These are phyloP conservation scores for Xerocomellus amylosporus DNA, from an alignment of 768 basidiomycete species.

Conservation along the genomic window DNA sequence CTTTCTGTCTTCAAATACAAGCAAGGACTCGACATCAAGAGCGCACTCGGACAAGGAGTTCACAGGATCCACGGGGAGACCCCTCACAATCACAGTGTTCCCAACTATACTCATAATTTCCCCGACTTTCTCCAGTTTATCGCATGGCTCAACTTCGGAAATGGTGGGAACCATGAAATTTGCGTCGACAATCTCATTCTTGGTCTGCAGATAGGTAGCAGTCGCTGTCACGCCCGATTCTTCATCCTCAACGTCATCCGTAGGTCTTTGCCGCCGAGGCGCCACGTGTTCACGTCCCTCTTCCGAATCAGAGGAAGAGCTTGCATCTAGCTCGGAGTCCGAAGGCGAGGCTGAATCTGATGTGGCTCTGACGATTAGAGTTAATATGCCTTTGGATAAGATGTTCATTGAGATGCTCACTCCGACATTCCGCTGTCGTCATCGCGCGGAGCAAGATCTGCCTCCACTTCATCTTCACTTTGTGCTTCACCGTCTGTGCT, in stretches of 20 bases:
- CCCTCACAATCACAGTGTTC: slow-evolving; percentile 71
- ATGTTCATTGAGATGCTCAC: slow-evolving; percentile 18
- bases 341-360: slow-evolving; percentile 40
- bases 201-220: slow-evolving; percentile 55
- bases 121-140: slow-evolving; percentile 71
- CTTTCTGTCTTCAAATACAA: slow-evolving; percentile 85
- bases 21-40: slow-evolving; percentile 84
- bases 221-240: slow-evolving; percentile 41
- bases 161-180: slow-evolving; percentile 63
- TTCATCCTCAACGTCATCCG: slow-evolving; percentile 48
- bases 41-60: slow-evolving; percentile 56
- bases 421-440: slow-evolving; percentile 32
- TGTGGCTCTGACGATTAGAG: slow-evolving; percentile 23
- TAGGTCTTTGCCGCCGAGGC: slow-evolving; percentile 7
- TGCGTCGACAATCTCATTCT: slow-evolving; percentile 64
- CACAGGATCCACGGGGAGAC: slow-evolving; percentile 43
- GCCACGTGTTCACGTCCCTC: slow-evolving; percentile 7
- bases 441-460: slow-evolving; percentile 48
- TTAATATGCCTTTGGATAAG: slow-evolving; percentile 13
- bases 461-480: slow-evolving; percentile 75
- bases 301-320: slow-evolving; percentile 23
- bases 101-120: slow-evolving; percentile 74
- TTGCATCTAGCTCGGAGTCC: slow-evolving; percentile 28
- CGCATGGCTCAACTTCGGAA: slow-evolving; percentile 58
- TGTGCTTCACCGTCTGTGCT: slow-evolving; percentile 53